Percentiles rank a stretch among this genome's conserved stretches.
These are phyloP conservation scores for Wallacemonas sp. DNA, from an alignment of 208 protist species.

Conservation along the genomic window DNA sequence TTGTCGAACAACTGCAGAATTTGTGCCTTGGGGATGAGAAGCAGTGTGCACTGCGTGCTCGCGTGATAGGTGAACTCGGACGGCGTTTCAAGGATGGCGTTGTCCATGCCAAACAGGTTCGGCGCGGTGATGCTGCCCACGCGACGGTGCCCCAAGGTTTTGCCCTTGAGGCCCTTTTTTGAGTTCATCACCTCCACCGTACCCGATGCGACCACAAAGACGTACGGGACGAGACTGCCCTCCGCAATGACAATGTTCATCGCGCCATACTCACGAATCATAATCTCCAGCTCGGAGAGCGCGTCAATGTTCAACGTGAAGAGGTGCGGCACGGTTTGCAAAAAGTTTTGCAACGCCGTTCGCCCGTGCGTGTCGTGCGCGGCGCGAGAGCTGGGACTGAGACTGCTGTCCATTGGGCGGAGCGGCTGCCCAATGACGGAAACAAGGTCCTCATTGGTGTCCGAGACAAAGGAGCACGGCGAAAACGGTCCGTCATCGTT, in stretches of 20 bases:
- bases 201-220: slow-evolving; percentile 80
- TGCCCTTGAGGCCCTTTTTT: slow-evolving; percentile 59
- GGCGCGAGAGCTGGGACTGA: background rate
- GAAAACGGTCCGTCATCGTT: background rate
- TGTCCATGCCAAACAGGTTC: slow-evolving; percentile 79
- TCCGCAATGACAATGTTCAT: slow-evolving; percentile 84
- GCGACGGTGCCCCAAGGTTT: slow-evolving; percentile 68
- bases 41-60: slow-evolving; percentile 57
- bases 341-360: slow-evolving; percentile 53
- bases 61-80: slow-evolving; percentile 82
- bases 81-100: slow-evolving; percentile 73
- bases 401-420: background rate
- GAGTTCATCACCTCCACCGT: slow-evolving; percentile 88
- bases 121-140: slow-evolving; percentile 75
- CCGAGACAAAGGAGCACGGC: slow-evolving; percentile 3
- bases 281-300: slow-evolving; percentile 56
- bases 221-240: slow-evolving; percentile 60
- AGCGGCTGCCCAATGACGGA: slow-evolving; percentile 6
- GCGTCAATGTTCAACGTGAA: slow-evolving; percentile 68
- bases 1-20: slow-evolving; percentile 60
- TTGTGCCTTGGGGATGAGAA: slow-evolving; percentile 73
- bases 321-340: slow-evolving; percentile 75
- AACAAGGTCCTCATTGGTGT: slow-evolving; percentile 5
- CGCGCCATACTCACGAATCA: slow-evolving; percentile 82
- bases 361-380: background rate